Percentiles rank a stretch among this genome's conserved stretches.
phyloP scores from a whole-genome alignment of 2,329 filamentous ascomycete genomes.

The Epichloe bromicola region DNA sequence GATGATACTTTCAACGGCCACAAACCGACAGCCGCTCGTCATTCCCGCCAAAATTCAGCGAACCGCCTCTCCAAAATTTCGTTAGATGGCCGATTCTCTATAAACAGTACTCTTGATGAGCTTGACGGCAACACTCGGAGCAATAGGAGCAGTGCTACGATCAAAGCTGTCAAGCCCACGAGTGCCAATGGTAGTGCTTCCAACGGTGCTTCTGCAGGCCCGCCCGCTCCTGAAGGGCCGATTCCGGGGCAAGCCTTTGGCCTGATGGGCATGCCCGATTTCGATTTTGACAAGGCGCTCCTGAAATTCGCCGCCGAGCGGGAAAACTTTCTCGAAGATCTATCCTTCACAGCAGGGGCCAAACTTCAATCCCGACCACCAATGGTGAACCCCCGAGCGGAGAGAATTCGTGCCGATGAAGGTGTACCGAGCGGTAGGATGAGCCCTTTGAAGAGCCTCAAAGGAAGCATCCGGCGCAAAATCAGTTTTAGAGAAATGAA shows the following conservation, averaged over 20 bases:
- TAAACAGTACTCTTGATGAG: constrained; percentile 42
- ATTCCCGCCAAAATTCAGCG: constrained; percentile 48
- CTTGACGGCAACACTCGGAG: constrained; percentile 44
- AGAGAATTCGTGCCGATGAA: constrained; percentile 71
- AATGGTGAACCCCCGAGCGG: constrained; percentile 62
- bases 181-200: constrained; percentile 12
- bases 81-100: constrained; percentile 37
- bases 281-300: constrained; percentile 87
- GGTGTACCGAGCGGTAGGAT: constrained; percentile 34
- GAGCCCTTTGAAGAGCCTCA: constrained; percentile 44
- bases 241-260: neutral
- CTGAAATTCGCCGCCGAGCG: constrained; percentile 92
- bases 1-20: constrained; percentile 21
- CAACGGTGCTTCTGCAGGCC: constrained; percentile 16
- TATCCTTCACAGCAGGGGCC: constrained; percentile 76
- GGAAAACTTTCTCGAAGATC: constrained; percentile 84
- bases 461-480: constrained; percentile 83
- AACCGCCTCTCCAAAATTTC: constrained; percentile 44
- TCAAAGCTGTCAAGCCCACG: constrained; percentile 30
- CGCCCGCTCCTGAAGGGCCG: neutral
- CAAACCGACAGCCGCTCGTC: constrained; percentile 29
- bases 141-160: constrained; percentile 54
- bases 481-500: constrained; percentile 93
- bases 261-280: constrained; percentile 39
- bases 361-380: constrained; percentile 56